Conservation (phyloP, 306 rosid genomes). For the Ormosia semicastrata region DNA sequence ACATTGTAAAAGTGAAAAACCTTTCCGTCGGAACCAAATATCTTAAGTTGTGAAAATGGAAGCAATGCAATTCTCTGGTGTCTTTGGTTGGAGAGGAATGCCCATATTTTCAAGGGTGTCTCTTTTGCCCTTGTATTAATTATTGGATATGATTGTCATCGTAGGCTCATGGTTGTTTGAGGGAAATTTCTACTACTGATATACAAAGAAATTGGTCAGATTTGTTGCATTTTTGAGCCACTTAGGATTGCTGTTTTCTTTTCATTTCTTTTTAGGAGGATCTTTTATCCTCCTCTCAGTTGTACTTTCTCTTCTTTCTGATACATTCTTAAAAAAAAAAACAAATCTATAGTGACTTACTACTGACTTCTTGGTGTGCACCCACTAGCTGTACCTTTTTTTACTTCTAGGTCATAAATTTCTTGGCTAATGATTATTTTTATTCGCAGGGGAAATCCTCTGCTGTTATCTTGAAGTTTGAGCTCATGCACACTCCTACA, state of each 20-base stretch:
- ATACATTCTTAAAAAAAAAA: background rate
- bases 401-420: background rate
- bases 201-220: background rate
- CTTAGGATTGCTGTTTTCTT: background rate
- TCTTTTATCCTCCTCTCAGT: background rate
- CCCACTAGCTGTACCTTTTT: background rate
- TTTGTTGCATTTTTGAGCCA: background rate
- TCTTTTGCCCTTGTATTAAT: no score
- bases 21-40: background rate
- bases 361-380: background rate
- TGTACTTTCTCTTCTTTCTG: background rate
- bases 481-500: constrained; percentile 71
- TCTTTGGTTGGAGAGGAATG: no score
- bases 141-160: background rate
- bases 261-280: background rate
- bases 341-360: background rate
- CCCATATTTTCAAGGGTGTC: background rate
- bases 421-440: constrained; percentile 16
- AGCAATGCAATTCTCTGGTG: no score
- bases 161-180: background rate
- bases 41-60: background rate
- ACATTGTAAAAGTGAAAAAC: background rate
- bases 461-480: constrained; percentile 81
- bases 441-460: constrained; percentile 60
- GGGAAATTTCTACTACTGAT: background rate